These are phyloP conservation scores for Maudiozyma serrabonitensis DNA, from an alignment of 805 yeast genomes.

Conservation along the genomic window DNA sequence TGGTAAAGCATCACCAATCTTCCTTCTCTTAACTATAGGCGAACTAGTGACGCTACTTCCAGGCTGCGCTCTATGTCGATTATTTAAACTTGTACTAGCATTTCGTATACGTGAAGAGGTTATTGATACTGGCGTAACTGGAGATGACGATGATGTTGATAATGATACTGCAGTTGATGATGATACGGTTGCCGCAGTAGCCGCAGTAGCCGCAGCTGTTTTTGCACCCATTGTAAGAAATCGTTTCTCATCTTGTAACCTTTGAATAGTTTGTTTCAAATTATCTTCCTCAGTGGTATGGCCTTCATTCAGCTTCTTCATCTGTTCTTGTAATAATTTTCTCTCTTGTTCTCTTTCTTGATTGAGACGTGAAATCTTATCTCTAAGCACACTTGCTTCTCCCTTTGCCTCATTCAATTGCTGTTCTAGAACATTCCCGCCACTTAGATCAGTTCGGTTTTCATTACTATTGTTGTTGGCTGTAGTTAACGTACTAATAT, in stretches of 20 bases:
- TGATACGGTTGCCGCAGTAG: slow-evolving; percentile 2
- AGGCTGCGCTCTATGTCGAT: background rate
- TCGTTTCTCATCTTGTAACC: slow-evolving; percentile 45
- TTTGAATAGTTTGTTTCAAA: slow-evolving; percentile 34
- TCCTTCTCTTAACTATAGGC: slow-evolving; percentile 9
- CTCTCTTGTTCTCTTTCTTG: slow-evolving; percentile 33
- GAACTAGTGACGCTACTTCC: background rate
- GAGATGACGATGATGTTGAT: slow-evolving; percentile 1
- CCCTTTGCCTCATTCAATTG: slow-evolving; percentile 54
- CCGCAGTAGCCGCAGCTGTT: slow-evolving; percentile 9
- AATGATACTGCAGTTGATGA: slow-evolving; percentile 1
- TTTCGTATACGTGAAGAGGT: background rate
- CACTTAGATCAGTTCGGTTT: background rate
- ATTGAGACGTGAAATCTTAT: slow-evolving; percentile 45
- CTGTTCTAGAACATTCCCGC: background rate
- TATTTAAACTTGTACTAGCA: background rate
- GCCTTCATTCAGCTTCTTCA: slow-evolving; percentile 17
- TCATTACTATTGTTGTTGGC: background rate
- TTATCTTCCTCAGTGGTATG: slow-evolving; percentile 30
- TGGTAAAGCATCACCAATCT: slow-evolving; percentile 2
- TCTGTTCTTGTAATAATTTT: slow-evolving; percentile 18
- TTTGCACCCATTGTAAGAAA: slow-evolving; percentile 43
- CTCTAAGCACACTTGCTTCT: slow-evolving; percentile 68
- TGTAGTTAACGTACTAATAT: background rate
- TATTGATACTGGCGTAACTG: slow-evolving; percentile 1